Conservation (phyloP, 2,329 filamentous ascomycete species). For the Fusarium setosum region DNA sequence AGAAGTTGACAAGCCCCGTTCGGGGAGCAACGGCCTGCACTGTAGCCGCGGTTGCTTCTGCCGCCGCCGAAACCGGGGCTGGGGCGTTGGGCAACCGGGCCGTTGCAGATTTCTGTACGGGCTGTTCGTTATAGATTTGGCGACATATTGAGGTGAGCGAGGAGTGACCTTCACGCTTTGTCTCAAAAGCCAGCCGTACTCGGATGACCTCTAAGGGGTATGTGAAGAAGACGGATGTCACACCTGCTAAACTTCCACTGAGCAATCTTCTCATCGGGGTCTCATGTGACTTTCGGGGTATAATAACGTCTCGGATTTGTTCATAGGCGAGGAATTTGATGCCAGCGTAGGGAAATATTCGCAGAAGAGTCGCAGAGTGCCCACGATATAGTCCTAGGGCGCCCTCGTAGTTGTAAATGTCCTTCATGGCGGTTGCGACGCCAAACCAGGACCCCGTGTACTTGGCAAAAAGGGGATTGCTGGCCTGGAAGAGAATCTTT, state of each 20-base stretch:
- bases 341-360: constrained; percentile 96
- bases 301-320: constrained; percentile 86
- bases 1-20: constrained; percentile 88
- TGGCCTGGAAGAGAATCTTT: constrained; percentile 98
- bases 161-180: constrained; percentile 76
- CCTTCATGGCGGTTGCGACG: constrained; percentile 81
- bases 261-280: constrained; percentile 81
- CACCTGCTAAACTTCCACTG: constrained; percentile 81
- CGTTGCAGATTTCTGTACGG: constrained; percentile 50
- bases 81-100: constrained; percentile 44
- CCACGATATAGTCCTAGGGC: constrained; percentile 85
- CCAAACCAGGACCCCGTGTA: constrained; percentile 92
- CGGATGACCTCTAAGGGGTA: constrained; percentile 95
- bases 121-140: constrained; percentile 86
- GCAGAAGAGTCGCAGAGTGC: constrained; percentile 91
- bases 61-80: constrained; percentile 48
- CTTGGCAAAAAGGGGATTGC: constrained; percentile 92
- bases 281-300: constrained; percentile 78
- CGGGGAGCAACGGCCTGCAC: constrained; percentile 64
- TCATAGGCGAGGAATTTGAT: constrained; percentile 99
- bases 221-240: constrained; percentile 94
- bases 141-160: constrained; percentile 81
- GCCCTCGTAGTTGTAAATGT: constrained; percentile 84
- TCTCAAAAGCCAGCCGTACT: constrained; percentile 95
- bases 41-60: constrained; percentile 55